Conservation (phyloP, 305 asterid species). For the Petunia hybrid region DNA sequence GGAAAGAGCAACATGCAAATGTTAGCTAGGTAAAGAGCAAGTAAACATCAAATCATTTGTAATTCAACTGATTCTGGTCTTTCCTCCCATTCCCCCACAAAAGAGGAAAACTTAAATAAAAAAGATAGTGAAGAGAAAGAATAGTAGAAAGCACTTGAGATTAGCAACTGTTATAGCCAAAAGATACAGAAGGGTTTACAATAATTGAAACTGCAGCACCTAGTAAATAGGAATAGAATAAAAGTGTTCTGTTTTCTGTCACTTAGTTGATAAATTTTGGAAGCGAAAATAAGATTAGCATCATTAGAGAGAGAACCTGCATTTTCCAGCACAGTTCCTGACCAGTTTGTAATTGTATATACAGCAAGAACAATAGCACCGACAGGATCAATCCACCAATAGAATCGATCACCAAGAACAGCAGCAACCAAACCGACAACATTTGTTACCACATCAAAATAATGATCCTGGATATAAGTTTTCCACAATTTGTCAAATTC, state of each 20-base stretch:
- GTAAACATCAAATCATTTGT: not conserved
- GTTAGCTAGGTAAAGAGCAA: not conserved
- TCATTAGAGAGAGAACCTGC: constrained; percentile 58
- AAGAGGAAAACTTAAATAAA: not conserved
- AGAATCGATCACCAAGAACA: constrained; percentile 76
- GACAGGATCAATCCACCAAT: constrained; percentile 94
- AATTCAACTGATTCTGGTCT: not conserved
- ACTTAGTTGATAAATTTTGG: not conserved
- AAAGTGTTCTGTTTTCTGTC: not conserved
- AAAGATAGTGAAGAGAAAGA: too few species aligned
- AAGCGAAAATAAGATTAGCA: not conserved
- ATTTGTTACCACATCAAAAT: constrained; percentile 94
- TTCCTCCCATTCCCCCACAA: not conserved
- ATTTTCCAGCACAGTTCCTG: constrained; percentile 84
- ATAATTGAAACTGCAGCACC: not conserved
- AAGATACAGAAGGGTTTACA: not conserved
- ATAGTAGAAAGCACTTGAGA: too few species aligned
- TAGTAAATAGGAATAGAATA: not conserved
- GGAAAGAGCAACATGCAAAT: not conserved
- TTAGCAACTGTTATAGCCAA: not conserved
- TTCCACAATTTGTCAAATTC: not conserved
- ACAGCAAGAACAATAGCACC: constrained; percentile 85
- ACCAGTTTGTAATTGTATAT: constrained; percentile 86
- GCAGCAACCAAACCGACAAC: constrained; percentile 87
- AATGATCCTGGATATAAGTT: constrained; percentile 70